These are phyloP conservation scores for Xanthoconium stramineum DNA, from an alignment of 768 basidiomycete genomes.

Conservation along the genomic window DNA sequence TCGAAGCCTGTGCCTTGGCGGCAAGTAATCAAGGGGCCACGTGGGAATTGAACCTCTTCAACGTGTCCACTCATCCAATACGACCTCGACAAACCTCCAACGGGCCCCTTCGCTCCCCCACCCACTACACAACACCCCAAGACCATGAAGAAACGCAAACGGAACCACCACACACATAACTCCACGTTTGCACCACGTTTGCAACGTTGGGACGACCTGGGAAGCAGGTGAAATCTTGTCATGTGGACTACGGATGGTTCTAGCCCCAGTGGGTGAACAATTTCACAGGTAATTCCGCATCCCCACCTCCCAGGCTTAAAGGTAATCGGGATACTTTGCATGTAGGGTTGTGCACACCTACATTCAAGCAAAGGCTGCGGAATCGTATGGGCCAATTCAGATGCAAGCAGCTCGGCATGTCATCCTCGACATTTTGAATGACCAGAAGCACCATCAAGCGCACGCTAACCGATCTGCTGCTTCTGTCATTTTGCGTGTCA, in stretches of 20 bases:
- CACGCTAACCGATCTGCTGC: slow-evolving; percentile 47
- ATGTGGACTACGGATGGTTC: slow-evolving; percentile 54
- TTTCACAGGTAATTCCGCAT: slow-evolving; percentile 46
- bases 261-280: slow-evolving; percentile 54
- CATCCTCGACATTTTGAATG: slow-evolving; percentile 29
- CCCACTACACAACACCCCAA: too few species aligned
- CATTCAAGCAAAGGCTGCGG: slow-evolving; percentile 50
- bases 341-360: slow-evolving; percentile 56
- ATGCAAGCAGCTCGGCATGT: slow-evolving; percentile 34
- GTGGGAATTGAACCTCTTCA: too few species aligned
- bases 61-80: too few species aligned
- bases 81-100: too few species aligned
- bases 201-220: too few species aligned
- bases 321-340: background rate
- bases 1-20: slow-evolving; percentile 21
- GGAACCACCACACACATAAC: too few species aligned
- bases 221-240: slow-evolving; percentile 54
- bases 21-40: slow-evolving; percentile 25
- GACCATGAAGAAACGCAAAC: too few species aligned
- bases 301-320: background rate
- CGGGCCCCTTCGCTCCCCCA: too few species aligned
- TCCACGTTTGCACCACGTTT: too few species aligned
- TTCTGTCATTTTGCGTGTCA: slow-evolving; percentile 33
- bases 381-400: slow-evolving; percentile 48
- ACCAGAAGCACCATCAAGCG: slow-evolving; percentile 46